Percentiles rank a stretch among this genome's conserved stretches.
Conservation (phyloP, 1,284 basidiomycete species). For the Pseudozyma hubeiensis region DNA sequence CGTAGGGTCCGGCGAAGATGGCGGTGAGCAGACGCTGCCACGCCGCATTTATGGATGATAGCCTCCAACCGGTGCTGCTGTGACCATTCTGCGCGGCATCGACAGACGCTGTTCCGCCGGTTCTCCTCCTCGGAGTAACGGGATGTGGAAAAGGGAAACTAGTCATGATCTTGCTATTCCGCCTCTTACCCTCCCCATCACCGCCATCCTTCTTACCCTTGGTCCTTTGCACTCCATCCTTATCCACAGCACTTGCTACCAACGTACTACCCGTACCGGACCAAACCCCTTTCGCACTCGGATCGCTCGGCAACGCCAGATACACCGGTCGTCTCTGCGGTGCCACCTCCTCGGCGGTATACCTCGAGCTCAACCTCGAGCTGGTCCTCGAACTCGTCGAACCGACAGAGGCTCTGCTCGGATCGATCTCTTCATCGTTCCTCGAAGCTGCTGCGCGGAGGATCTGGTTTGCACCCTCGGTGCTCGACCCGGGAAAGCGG, state of each 20-base stretch:
- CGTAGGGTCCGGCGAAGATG: constrained; percentile 46
- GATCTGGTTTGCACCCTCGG: constrained; percentile 27
- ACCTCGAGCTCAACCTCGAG: constrained; percentile 20
- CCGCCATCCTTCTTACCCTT: not conserved
- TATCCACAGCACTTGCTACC: not conserved
- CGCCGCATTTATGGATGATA: constrained; percentile 1
- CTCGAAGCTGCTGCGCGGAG: constrained; percentile 7
- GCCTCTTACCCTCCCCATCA: not conserved
- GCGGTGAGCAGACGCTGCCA: constrained; percentile 34
- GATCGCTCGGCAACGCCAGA: constrained; percentile 31
- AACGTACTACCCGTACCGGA: constrained; percentile 7
- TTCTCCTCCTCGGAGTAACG: constrained; percentile 9
- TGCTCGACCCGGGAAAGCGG: constrained; percentile 12
- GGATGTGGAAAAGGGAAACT: constrained; percentile 54
- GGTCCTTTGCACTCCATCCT: not conserved
- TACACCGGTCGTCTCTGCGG: constrained; percentile 33
- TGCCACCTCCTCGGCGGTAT: constrained; percentile 37
- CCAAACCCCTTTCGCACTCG: constrained; percentile 24
- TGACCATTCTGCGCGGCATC: not conserved
- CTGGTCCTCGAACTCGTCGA: constrained; percentile 9
- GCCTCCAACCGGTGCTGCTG: not conserved
- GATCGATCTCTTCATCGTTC: constrained; percentile 16
- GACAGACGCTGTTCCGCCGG: not conserved
- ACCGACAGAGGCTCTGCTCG: constrained; percentile 18
- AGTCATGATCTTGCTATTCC: constrained; percentile 53